Evolutionary conservation across 2,329 filamentous ascomycete genomes (phyloP).

Genomic region (Cercospora sp.): DNA sequence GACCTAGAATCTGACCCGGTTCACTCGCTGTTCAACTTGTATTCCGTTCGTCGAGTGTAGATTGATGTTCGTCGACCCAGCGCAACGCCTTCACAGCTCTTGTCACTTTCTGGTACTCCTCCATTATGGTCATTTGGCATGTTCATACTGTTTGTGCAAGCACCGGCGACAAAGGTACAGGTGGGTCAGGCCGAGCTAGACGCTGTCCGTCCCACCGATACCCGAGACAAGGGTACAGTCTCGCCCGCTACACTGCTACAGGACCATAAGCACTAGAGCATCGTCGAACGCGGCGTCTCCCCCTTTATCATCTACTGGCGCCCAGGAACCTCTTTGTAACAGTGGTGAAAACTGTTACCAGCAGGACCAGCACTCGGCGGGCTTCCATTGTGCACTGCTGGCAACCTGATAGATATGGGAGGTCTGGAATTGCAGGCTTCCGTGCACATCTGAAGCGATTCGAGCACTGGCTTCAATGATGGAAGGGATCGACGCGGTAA

Average conservation of each 20-base stretch:
- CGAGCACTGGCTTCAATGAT: not conserved
- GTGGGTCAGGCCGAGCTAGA: not conserved
- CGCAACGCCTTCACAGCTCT: not conserved
- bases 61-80: not conserved
- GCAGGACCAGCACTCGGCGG: not conserved
- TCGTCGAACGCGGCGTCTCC: not conserved
- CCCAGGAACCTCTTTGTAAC: not conserved
- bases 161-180: not conserved
- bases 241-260: not conserved
- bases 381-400: not conserved
- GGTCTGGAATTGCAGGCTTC: not conserved
- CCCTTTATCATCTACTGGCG: not conserved
- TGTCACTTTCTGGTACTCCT: not conserved
- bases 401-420: not conserved
- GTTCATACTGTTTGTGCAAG: not conserved
- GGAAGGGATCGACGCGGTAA: no score
- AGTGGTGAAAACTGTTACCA: not conserved
- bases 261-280: not conserved
- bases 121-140: not conserved
- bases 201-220: not conserved
- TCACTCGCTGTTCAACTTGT: not conserved
- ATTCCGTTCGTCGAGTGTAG: not conserved
- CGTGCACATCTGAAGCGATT: not conserved
- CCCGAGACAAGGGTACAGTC: not conserved
- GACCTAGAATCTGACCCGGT: conserved; percentile 7